Base-by-base conservation (phyloP, 2,329 filamentous ascomycete species). In the Sclerotiophoma versabilis region DNA sequence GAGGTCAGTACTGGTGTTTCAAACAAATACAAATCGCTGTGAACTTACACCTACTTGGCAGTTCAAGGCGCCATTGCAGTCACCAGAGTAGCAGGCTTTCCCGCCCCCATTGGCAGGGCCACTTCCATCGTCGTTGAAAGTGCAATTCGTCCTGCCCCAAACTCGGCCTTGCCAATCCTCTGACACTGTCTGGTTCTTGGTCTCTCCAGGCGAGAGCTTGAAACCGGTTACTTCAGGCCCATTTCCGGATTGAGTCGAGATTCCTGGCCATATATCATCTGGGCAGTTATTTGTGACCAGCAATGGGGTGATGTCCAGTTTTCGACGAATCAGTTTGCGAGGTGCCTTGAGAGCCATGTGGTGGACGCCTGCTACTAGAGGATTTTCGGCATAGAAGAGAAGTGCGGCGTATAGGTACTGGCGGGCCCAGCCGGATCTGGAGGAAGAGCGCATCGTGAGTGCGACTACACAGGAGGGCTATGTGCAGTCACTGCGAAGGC, bases 101-200 rank as follows among this genome's bases (percentile, higher is more conserved):
- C 81, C 79, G n/a, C 73, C 69, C 25, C 76, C 73, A 54, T 76
- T 78, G 19, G 75, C 74, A 17, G 82, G 76, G n/a, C 75, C 79
- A 45, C 81, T 85, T 1, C 87, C 88, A 41, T 86, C 82, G 14
- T 79, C 79, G 63, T 87, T 85, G 72, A 92, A 91, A 32, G 84
- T 90, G 76, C 91, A 96, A 70, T 95, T 95, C 15, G 91, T 93
- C 48, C 91, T 82, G 11, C 87, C 91, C 91, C 91, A 95, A 23
- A 95, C 80, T 48, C 91, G 84, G 9, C 91, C 91, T 70, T 90
- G 87, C 91, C 91, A 96, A 62, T 91, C 85, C 43, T 83, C 79
- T 10, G 86, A 84, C 20, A 95, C 89, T 47, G 81, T 85, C 56
- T 92, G 77, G 34, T 83, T 82, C 57, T 75, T 83, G 48, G 81